These are phyloP conservation scores for Simplicillium aogashimaense DNA, from an alignment of 2,329 filamentous ascomycete species.

Conservation along the genomic window DNA sequence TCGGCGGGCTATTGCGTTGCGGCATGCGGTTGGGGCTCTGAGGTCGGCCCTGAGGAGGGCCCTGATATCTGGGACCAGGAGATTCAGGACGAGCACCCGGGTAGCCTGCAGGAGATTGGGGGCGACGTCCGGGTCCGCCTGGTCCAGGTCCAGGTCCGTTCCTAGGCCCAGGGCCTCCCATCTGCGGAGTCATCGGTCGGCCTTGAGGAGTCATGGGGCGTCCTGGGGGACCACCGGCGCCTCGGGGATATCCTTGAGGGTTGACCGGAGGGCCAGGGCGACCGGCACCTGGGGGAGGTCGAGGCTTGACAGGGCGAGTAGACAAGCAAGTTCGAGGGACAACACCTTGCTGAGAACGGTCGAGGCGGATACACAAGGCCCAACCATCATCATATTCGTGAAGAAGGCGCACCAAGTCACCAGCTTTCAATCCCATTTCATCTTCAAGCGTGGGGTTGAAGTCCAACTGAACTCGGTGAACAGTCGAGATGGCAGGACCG, in stretches of 20 bases:
- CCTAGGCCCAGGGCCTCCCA: constrained; percentile 3
- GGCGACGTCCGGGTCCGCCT: constrained; percentile 1
- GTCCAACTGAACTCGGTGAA: constrained; percentile 89
- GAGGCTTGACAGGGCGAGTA: constrained; percentile 81
- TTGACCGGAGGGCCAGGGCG: constrained; percentile 44
- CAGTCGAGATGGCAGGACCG: constrained; percentile 50
- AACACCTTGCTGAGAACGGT: constrained; percentile 86
- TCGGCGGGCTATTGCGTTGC: constrained; percentile 22
- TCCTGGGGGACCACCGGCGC: constrained; percentile 18
- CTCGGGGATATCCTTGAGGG: constrained; percentile 17
- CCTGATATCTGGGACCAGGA: constrained; percentile 28
- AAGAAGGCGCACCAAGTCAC: constrained; percentile 77
- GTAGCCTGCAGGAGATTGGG: constrained; percentile 15
- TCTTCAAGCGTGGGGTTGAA: constrained; percentile 90
- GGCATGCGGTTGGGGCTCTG: constrained; percentile 30
- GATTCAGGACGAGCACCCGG: constrained; percentile 32
- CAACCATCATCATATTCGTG: constrained; percentile 98
- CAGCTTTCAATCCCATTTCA: constrained; percentile 72
- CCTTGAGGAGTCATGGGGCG: constrained; percentile 29
- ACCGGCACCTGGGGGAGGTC: constrained; percentile 42
- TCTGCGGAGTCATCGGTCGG: constrained; percentile 20
- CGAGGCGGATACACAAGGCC: constrained; percentile 86
- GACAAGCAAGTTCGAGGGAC: constrained; percentile 90
- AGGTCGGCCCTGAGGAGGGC: constrained; percentile 21
- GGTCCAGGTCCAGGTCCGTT: constrained; percentile 3